Percentiles rank a stretch among this genome's conserved stretches.
These are phyloP conservation scores for Plenodomus lindquistii DNA, from an alignment of 2,329 filamentous ascomycete species.

Conservation along the genomic window DNA sequence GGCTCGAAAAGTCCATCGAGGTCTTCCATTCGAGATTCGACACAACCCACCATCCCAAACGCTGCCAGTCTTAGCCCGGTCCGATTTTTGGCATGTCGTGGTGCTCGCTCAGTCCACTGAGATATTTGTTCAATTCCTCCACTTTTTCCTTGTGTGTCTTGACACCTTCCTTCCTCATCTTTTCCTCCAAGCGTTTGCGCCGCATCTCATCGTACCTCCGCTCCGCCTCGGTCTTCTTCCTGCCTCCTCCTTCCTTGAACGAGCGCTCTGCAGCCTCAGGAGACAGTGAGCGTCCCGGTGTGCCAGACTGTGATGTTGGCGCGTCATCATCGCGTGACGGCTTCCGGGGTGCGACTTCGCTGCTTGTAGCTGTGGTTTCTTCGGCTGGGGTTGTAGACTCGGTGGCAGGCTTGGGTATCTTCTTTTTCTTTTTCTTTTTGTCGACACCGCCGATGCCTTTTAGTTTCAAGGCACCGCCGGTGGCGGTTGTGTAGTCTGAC, in stretches of 20 bases:
- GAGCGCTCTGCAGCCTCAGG: conserved; percentile 35
- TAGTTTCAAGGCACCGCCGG: conserved; percentile 78
- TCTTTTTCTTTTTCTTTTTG: conserved; percentile 63
- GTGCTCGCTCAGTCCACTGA: conserved; percentile 91
- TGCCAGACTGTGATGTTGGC: conserved; percentile 23
- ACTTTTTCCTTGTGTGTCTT: conserved; percentile 98
- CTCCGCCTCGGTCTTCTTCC: conserved; percentile 82
- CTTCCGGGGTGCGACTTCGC: conserved; percentile 21
- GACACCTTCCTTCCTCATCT: conserved; percentile 79
- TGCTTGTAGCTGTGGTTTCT: conserved; percentile 9
- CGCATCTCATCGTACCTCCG: conserved; percentile 77
- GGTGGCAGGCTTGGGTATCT: conserved; percentile 43
- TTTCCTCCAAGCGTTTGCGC: conserved; percentile 79
- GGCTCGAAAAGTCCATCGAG: too few relatives aligned
- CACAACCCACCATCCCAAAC: neutral
- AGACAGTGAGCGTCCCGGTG: conserved; percentile 38
- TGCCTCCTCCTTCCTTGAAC: conserved; percentile 30
- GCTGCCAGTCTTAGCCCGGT: conserved; percentile 53
- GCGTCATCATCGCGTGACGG: conserved; percentile 6
- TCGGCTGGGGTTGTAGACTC: conserved; percentile 12
- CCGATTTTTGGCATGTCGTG: conserved; percentile 80
- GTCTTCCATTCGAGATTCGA: too few relatives aligned
- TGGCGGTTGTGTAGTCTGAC: conserved; percentile 72
- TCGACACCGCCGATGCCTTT: conserved; percentile 73
- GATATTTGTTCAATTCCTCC: conserved; percentile 91